Evolutionary conservation across 2,329 filamentous ascomycete species (phyloP).

Genomic region (Microsporum canis): DNA sequence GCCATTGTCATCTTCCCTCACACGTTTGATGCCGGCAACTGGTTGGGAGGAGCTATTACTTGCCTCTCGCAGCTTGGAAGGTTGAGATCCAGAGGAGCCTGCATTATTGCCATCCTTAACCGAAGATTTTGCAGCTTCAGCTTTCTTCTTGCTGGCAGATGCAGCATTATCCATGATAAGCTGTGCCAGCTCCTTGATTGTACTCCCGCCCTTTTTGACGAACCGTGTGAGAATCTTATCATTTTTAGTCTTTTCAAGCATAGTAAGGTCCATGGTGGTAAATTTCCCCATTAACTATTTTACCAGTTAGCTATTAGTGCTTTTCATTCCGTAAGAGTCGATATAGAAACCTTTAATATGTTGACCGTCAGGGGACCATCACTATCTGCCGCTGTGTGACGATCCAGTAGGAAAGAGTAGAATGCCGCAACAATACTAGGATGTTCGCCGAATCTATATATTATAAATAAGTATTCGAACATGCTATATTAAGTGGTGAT

Average conservation of each 20-base stretch:
- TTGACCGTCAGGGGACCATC: slow-evolving; percentile 35
- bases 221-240: slow-evolving; percentile 47
- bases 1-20: slow-evolving; percentile 29
- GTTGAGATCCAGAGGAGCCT: slow-evolving; percentile 11
- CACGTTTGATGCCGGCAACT: slow-evolving; percentile 29
- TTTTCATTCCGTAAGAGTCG: background rate
- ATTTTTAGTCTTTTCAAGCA: slow-evolving; percentile 49
- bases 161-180: slow-evolving; percentile 42
- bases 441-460: slow-evolving; percentile 39
- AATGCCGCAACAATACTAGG: slow-evolving; percentile 37
- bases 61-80: slow-evolving; percentile 1
- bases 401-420: slow-evolving; percentile 40
- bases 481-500: background rate
- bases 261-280: slow-evolving; percentile 46
- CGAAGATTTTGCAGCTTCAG: slow-evolving; percentile 27
- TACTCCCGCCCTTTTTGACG: slow-evolving; percentile 48
- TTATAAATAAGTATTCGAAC: slow-evolving; percentile 21
- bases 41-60: slow-evolving; percentile 12
- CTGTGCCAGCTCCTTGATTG: slow-evolving; percentile 45
- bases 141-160: slow-evolving; percentile 35
- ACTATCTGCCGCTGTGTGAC: slow-evolving; percentile 38
- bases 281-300: slow-evolving; percentile 43
- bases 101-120: slow-evolving; percentile 26
- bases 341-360: slow-evolving; percentile 34
- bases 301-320: slow-evolving; percentile 17